Base-by-base conservation (phyloP, 1,284 basidiomycete genomes). In the Coniferiporia weirii region DNA sequence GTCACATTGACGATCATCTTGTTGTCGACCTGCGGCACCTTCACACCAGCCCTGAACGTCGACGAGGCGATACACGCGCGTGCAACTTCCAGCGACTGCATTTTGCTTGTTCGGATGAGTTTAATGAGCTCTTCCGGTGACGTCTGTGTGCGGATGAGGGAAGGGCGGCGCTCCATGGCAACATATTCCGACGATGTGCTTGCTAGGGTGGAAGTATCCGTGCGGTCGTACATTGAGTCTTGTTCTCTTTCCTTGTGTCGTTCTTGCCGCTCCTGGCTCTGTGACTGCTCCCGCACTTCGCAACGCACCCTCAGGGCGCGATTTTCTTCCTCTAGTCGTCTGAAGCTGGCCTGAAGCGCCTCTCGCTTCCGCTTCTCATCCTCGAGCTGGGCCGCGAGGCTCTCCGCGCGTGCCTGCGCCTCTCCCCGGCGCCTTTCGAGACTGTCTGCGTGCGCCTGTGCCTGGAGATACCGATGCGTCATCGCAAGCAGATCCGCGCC, bases 391-490 rank as follows among this genome's bases (percentile, higher is more conserved):
- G 43, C 45, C 27, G 49, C 38, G 13, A 57, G 56, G 20, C 49
- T 45, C 15, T 58, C 43, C 40, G 46, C 52, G 13, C 46, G 57
- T 19, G 32, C 34, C 27, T 58, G 35, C 7, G 57, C 44, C 13
- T 53, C 52, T 9, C 15, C 49, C 27, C 46, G 50, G 40, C 48
- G 50, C 10, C 17, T 51, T 36, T 49, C 53, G 22, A 55, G n/a
- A 8, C 12, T 38, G 3, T 60, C 54, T 15, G 27, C 43, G 20
- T 27, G 34, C 22, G 49, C 47, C 20, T 56, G 59, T 17, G 59
- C 54, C 19, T 56, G 13, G 44, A 60, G 54, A 36, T 60, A 60
- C 34, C 54, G 38, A 40, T 60, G 59, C 48, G 59, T 56, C 59
- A 60, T 60, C 34, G 59, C 54, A 3, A 60, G 59, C 17, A 60